These are phyloP conservation scores for Paecilomyces sp. DNA, from an alignment of 2,329 filamentous ascomycete species.

Conservation along the genomic window DNA sequence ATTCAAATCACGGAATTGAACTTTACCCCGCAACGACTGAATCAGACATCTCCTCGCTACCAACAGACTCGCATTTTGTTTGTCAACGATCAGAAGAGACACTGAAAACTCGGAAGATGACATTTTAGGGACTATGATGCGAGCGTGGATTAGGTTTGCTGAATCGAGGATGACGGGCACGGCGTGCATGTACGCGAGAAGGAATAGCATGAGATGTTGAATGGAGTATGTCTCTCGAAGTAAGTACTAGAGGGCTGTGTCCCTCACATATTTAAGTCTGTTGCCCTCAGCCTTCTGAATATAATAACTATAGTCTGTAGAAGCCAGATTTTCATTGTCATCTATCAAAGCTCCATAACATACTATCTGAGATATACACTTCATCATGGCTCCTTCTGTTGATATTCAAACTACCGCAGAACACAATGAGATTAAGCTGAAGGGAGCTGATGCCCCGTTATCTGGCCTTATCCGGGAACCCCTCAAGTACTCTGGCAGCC, in stretches of 20 bases:
- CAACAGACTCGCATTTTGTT: background rate
- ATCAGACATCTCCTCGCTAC: background rate
- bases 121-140: background rate
- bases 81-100: background rate
- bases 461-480: conserved; percentile 7
- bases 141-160: background rate
- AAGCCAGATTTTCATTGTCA: background rate
- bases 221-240: background rate
- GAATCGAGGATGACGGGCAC: background rate
- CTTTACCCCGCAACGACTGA: background rate
- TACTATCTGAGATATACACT: background rate
- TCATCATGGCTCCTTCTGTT: background rate
- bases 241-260: background rate
- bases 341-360: background rate
- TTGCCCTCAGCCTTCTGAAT: background rate
- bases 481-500: conserved; percentile 23
- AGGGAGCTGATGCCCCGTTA: background rate
- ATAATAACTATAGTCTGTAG: background rate
- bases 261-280: background rate
- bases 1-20: background rate
- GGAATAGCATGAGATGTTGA: background rate
- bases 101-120: background rate
- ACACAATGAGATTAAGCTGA: background rate
- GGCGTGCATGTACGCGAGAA: background rate
- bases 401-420: background rate